Conservation (phyloP, 169 alveolate genomes). For the Theileria orientalis region DNA sequence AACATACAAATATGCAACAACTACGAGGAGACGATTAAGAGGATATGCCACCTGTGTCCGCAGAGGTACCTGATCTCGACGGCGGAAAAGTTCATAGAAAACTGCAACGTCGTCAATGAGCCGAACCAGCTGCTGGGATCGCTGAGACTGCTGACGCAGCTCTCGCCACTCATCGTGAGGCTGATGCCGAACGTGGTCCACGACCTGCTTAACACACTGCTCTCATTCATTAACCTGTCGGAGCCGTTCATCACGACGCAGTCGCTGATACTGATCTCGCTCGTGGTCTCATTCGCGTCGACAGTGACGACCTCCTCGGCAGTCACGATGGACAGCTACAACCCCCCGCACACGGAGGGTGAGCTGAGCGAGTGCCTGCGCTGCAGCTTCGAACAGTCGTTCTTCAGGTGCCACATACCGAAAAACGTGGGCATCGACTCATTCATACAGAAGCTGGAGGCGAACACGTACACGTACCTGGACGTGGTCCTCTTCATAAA, state of each 20-base stretch:
- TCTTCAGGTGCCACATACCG: background rate
- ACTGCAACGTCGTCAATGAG: conserved; percentile 37
- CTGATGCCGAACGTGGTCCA: conserved; percentile 41
- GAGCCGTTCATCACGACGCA: conserved; percentile 63
- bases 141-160: conserved; percentile 45
- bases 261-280: conserved; percentile 35
- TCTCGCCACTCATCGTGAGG: conserved; percentile 42
- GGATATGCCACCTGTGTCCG: conserved; percentile 48
- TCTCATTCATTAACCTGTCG: conserved; percentile 48
- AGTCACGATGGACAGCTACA: too few species aligned
- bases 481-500: background rate
- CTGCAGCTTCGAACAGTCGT: background rate
- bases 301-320: too few species aligned
- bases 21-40: conserved; percentile 46
- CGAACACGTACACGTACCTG: background rate
- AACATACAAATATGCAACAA: conserved; percentile 28
- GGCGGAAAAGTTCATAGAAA: conserved; percentile 27
- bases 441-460: background rate
- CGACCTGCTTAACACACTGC: conserved; percentile 24
- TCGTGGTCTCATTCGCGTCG: background rate
- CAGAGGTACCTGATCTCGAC: conserved; percentile 9
- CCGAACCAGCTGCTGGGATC: conserved; percentile 53
- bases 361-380: too few species aligned
- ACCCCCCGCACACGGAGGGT: too few species aligned
- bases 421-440: background rate